Evolutionary conservation across 345 rosid genomes (phyloP).

Genomic region (Sonneratia alba): DNA sequence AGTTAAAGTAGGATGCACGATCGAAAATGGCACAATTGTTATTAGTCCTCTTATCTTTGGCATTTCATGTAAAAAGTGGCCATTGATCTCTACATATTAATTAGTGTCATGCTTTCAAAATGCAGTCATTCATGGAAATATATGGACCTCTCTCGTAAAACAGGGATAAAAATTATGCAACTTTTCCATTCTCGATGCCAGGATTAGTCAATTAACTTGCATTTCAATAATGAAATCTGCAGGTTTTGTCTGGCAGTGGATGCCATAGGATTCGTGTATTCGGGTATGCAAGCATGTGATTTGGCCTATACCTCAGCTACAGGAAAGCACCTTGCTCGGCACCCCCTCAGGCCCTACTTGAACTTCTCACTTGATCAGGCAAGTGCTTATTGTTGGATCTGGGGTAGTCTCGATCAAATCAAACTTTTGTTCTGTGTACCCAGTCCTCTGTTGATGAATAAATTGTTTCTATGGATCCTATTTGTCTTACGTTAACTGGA

Average conservation of each 20-base stretch:
- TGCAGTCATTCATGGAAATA: too few relatives aligned
- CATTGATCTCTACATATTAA: background rate
- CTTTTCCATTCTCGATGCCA: background rate
- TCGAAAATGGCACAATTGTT: background rate
- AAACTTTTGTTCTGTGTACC: background rate
- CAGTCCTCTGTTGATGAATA: background rate
- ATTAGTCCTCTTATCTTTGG: background rate
- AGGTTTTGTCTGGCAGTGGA: conserved; percentile 72
- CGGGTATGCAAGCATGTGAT: conserved; percentile 54
- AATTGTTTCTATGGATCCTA: background rate
- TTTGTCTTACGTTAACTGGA: background rate
- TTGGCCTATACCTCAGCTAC: conserved; percentile 40
- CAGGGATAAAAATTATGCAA: background rate
- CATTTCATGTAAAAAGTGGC: background rate
- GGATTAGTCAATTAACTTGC: background rate
- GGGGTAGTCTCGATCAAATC: background rate
- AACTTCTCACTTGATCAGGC: conserved; percentile 82
- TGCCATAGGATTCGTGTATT: conserved; percentile 67
- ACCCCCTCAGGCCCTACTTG: conserved; percentile 41
- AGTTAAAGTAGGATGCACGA: background rate
- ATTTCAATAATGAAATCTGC: conserved; percentile 15
- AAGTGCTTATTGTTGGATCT: conserved; percentile 2
- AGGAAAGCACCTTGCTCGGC: conserved; percentile 26
- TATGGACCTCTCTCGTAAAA: too few relatives aligned
- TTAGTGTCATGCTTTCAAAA: too few relatives aligned